These are phyloP conservation scores for Coemansia guatemalensis DNA, from an alignment of 192 early-diverging fungal species.

Conservation along the genomic window DNA sequence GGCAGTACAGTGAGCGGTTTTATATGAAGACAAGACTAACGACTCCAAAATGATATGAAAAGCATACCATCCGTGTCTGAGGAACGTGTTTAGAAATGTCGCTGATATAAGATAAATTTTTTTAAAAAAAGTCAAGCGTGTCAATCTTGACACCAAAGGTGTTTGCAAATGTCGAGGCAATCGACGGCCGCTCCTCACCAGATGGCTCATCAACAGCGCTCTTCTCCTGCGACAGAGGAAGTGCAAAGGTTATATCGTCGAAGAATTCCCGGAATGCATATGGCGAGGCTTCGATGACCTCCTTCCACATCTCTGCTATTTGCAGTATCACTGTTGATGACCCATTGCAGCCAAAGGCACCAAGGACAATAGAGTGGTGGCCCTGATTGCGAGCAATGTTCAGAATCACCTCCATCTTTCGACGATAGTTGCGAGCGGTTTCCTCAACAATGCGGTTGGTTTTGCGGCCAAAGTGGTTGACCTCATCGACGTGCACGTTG, in stretches of 20 bases:
- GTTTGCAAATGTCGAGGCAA: conserved; percentile 38
- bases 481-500: conserved; percentile 47
- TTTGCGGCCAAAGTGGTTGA: conserved; percentile 51
- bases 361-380: conserved; percentile 47
- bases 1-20: too few relatives aligned
- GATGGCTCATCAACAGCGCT: conserved; percentile 33
- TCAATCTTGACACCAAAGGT: conserved; percentile 46
- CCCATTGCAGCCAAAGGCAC: conserved; percentile 53
- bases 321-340: conserved; percentile 24
- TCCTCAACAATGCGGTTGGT: conserved; percentile 46
- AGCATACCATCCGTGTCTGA: too few relatives aligned
- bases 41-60: too few relatives aligned
- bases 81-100: too few relatives aligned
- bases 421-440: conserved; percentile 44
- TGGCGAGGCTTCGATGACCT: conserved; percentile 49
- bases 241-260: conserved; percentile 51
- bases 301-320: conserved; percentile 53
- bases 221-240: conserved; percentile 23
- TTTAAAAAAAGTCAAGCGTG: conserved; percentile 49
- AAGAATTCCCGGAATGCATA: conserved; percentile 55
- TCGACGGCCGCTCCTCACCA: conserved; percentile 21
- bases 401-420: conserved; percentile 53
- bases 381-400: conserved; percentile 54
- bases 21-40: too few relatives aligned
- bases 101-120: not conserved